Conservation (phyloP, 176 grass and related monocot species). For the Ampelocalamus luodianensis region DNA sequence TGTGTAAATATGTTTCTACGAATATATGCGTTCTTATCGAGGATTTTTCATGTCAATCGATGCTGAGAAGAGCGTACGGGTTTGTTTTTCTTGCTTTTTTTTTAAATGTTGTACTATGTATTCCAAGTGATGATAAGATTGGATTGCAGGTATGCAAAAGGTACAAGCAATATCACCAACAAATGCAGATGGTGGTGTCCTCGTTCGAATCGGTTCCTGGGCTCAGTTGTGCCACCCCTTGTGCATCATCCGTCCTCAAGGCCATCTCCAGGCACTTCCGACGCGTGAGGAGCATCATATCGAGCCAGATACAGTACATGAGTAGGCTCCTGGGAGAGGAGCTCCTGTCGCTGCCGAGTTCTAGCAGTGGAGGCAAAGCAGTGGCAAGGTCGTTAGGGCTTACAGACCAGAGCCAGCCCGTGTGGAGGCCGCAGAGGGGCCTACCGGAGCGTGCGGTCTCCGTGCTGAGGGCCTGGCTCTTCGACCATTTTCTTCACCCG, state of each 20-base stretch:
- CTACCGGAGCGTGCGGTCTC: constrained; percentile 58
- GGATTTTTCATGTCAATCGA: not conserved
- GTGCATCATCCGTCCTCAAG: constrained; percentile 45
- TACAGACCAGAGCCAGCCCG: constrained; percentile 52
- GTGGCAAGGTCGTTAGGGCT: constrained; percentile 24
- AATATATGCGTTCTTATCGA: not conserved
- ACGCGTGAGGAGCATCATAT: constrained; percentile 51
- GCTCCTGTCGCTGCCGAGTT: constrained; percentile 44
- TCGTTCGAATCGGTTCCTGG: constrained; percentile 61
- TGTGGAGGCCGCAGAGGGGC: constrained; percentile 61
- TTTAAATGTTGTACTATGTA: not conserved
- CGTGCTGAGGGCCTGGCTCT: constrained; percentile 61
- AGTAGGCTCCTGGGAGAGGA: constrained; percentile 57
- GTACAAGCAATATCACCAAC: constrained; percentile 63
- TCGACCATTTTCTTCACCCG: constrained; percentile 73
- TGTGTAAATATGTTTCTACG: not conserved
- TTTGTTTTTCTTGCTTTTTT: not conserved
- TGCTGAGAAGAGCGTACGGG: not conserved
- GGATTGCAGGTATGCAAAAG: constrained; percentile 47
- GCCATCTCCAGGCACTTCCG: constrained; percentile 55
- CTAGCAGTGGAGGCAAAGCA: constrained; percentile 30
- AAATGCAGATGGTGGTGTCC: constrained; percentile 68
- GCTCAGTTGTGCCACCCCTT: constrained; percentile 54
- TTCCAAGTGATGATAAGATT: not conserved
- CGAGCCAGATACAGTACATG: constrained; percentile 47